A percentile compares a stretch with the other conserved stretches of the same genome.
Conservation (phyloP, 495 filamentous ascomycete species). For the Terfezia boudieri region DNA sequence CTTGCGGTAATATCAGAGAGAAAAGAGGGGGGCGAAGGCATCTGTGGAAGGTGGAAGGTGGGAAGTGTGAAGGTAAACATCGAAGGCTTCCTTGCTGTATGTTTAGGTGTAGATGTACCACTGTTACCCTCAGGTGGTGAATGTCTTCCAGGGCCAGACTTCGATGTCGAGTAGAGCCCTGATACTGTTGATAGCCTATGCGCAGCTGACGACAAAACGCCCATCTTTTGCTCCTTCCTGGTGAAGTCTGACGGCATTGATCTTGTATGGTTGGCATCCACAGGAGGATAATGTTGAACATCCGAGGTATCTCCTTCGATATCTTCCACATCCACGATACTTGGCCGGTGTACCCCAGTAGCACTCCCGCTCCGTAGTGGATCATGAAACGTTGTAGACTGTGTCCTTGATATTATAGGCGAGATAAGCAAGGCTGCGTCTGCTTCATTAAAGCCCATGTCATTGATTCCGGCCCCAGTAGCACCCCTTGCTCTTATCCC, state of each 20-base stretch:
- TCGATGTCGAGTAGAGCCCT: too few relatives aligned
- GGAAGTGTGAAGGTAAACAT: neutral
- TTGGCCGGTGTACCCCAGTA: too few relatives aligned
- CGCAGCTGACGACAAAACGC: neutral
- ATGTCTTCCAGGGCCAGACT: too few relatives aligned
- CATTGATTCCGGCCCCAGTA: too few relatives aligned
- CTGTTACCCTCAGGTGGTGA: too few relatives aligned
- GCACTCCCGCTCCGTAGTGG: neutral
- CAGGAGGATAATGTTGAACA: neutral
- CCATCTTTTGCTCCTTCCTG: neutral
- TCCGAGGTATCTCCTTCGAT: neutral
- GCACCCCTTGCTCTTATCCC: too few relatives aligned
- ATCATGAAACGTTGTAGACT: slow-evolving; percentile 7
- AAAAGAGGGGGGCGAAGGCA: neutral
- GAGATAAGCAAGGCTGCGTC: slow-evolving; percentile 12
- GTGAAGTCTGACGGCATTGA: neutral
- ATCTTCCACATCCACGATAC: too few relatives aligned
- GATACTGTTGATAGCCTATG: neutral
- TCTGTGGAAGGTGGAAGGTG: neutral
- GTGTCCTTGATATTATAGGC: slow-evolving; percentile 12
- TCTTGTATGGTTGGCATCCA: neutral
- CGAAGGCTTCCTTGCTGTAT: neutral
- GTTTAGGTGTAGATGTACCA: neutral
- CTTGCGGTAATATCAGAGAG: slow-evolving; percentile 2
- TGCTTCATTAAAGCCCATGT: slow-evolving; percentile 2